phyloP scores from a whole-genome alignment of 192 early-diverging fungal species.

The Podila horticola region DNA sequence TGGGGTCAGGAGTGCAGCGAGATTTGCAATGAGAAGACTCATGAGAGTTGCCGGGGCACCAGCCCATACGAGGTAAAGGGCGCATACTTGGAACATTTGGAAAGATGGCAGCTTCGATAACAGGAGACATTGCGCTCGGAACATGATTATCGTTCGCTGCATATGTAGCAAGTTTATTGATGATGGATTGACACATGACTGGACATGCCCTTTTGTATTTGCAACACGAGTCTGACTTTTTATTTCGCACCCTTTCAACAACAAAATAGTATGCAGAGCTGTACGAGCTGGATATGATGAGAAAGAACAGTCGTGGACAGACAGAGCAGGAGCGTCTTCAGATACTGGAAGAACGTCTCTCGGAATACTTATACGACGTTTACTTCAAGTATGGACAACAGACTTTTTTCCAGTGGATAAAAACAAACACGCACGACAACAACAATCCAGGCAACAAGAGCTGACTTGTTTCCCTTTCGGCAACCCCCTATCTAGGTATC shows the following conservation, averaged over 20 bases:
- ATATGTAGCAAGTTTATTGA: too few relatives aligned
- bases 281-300: conserved; percentile 57
- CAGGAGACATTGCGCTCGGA: too few relatives aligned
- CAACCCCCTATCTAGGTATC: conserved; percentile 43
- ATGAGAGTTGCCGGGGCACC: conserved; percentile 11
- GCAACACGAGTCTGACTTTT: background rate
- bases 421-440: background rate
- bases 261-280: conserved; percentile 50
- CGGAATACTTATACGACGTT: conserved; percentile 58
- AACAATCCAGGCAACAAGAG: too few relatives aligned
- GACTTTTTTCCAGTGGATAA: background rate
- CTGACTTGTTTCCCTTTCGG: background rate
- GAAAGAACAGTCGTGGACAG: conserved; percentile 38
- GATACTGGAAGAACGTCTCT: conserved; percentile 58
- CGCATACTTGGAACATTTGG: background rate
- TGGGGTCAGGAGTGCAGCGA: conserved; percentile 50
- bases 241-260: background rate
- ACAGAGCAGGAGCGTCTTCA: conserved; percentile 44
- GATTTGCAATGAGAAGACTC: conserved; percentile 40
- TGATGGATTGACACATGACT: conserved; percentile 1
- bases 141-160: too few relatives aligned
- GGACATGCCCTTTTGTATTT: background rate
- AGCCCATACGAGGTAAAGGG: conserved; percentile 37
- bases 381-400: conserved; percentile 54
- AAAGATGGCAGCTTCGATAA: background rate